phyloP scores from a whole-genome alignment of 257 asterid species.

The Solanum etuberosum region DNA sequence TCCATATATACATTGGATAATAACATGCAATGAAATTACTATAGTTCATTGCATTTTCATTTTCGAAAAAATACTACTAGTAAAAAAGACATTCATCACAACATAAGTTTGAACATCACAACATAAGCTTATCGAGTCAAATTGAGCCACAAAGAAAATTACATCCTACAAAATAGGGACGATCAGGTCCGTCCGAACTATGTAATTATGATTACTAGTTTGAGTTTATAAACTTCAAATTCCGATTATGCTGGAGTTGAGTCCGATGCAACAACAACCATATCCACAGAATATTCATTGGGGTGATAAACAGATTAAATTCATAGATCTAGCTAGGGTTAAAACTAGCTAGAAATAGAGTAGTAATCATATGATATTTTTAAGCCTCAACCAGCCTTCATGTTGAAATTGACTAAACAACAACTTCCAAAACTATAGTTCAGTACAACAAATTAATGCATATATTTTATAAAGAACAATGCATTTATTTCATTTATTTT shows the following conservation, averaged over 20 bases:
- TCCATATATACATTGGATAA: background rate
- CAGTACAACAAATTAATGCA: background rate
- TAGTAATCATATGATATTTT: background rate
- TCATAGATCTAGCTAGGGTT: background rate
- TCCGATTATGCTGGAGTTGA: accelerated
- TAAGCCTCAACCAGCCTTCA: background rate
- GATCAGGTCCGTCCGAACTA: accelerated
- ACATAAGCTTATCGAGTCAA: background rate
- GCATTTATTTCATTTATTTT: constrained; percentile 27
- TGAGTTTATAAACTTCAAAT: background rate
- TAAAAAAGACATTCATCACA: background rate
- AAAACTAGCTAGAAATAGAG: background rate
- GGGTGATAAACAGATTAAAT: background rate
- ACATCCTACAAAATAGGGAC: background rate
- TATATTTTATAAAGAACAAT: background rate
- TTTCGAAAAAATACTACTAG: background rate
- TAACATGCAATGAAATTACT: background rate
- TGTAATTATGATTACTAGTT: background rate
- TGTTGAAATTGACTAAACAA: constrained; percentile 8
- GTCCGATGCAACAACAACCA: background rate
- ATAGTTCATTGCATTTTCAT: background rate
- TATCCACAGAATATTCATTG: background rate
- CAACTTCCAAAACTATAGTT: background rate
- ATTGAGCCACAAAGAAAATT: background rate
- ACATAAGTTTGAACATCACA: background rate